Base-by-base conservation (phyloP, 2,329 filamentous ascomycete genomes). In the Phaeosphaeria sp. region DNA sequence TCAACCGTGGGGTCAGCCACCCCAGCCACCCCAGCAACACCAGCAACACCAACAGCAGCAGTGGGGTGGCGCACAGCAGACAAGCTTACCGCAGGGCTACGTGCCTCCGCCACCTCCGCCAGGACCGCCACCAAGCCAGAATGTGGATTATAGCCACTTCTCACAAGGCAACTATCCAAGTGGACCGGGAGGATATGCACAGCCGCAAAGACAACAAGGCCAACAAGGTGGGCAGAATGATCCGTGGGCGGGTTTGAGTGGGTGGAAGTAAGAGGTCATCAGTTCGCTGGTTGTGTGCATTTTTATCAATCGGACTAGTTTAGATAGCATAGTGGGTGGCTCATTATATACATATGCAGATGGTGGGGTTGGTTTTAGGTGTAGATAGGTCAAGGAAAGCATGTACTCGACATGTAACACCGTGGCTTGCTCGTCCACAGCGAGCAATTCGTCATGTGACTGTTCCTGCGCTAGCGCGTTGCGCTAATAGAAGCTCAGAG, bases 181-280 rank as follows among this genome's bases (percentile, higher is more conserved):
- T 36, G 67, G 65, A 10, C 56, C 82, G 50, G 73, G 73, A 46
- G 80, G 81, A 55, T 80, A 70, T 55, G 59, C 79, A 53, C 75
- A 77, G 47, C 79, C 78, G 56, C 70, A 72, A 56, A 73, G 75
- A 49, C 36, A 39, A 7, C 36, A 39, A 7, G 67, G 72, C 17
- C n/a, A 23, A 27, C 42, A 46, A n/a, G 60, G 61, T 1, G 54
- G 55, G 42, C 59, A 43, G 60, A 66, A 60, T 50, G 88, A 92
- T 80, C 89, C 89, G 7, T 92, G 88, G 88, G 88, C 88, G 17
- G 89, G 89, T 4, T 74, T 92, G 65, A 89, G 84, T 78, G 85
- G 84, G 46, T 91, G 89, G 89, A 90, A 89, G 74, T 90, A 51
- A 61, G 42, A 11, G n/a, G 13, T n/a, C 13, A 17, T 15, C 3